A percentile compares a stretch with the other conserved stretches of the same genome.
Conservation (phyloP, 345 rosid species). For the Noccaea caerulescens region DNA sequence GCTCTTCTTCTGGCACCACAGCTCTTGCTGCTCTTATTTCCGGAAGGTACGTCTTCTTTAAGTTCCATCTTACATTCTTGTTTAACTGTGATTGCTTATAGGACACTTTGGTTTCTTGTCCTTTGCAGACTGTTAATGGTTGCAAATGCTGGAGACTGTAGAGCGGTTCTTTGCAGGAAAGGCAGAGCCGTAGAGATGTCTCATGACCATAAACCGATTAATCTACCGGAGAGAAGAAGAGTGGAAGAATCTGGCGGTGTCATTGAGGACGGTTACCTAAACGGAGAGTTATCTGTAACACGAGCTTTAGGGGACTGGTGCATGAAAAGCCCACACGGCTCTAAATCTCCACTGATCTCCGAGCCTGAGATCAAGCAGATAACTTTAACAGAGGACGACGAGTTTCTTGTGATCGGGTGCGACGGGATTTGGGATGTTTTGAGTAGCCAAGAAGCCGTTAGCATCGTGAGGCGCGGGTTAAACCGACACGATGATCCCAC, state of each 20-base stretch:
- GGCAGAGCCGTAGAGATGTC: slow-evolving; percentile 46
- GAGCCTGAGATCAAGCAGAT: slow-evolving; percentile 75
- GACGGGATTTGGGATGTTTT: slow-evolving; percentile 96
- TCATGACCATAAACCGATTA: slow-evolving; percentile 71
- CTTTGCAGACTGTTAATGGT: slow-evolving; percentile 61
- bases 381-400: slow-evolving; percentile 75
- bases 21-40: slow-evolving; percentile 72
- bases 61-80: too few species aligned
- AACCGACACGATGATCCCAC: slow-evolving; percentile 70
- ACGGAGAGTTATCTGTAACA: slow-evolving; percentile 65
- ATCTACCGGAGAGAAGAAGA: slow-evolving; percentile 63
- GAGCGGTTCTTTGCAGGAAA: slow-evolving; percentile 46
- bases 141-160: slow-evolving; percentile 48
- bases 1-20: slow-evolving; percentile 81
- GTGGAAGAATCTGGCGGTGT: slow-evolving; percentile 61
- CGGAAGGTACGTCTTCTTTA: slow-evolving; percentile 20
- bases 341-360: slow-evolving; percentile 68
- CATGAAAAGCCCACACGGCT: slow-evolving; percentile 64
- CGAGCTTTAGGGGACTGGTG: slow-evolving; percentile 95
- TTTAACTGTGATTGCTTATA: slow-evolving; percentile 6
- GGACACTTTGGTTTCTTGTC: background rate
- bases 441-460: slow-evolving; percentile 87
- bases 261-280: slow-evolving; percentile 47
- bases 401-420: slow-evolving; percentile 85
- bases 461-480: slow-evolving; percentile 62